Evolutionary conservation across 2,329 filamentous ascomycete species (phyloP), one percentile per base, ranked within the genome.

Genomic region (Lomentospora prolificans): DNA sequence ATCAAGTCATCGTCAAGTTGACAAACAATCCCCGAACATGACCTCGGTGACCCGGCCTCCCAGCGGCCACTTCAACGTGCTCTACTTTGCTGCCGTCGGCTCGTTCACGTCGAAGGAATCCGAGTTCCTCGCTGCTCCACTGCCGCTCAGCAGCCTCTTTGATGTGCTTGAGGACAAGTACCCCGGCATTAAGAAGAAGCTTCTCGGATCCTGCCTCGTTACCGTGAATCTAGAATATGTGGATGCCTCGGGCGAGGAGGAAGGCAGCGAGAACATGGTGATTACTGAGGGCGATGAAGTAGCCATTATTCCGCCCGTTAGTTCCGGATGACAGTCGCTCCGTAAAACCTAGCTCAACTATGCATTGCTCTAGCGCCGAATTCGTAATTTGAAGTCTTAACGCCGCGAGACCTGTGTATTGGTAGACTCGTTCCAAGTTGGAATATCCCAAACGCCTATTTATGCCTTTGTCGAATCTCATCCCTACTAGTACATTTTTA

Each of bases 251-350:
- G 70, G 70, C 30, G 69, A 69, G 17, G 68, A 67, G 10, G 69
- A 69, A 50, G 71, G 71, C 17, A 64, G 64, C 14, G 64, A 66
- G 7, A 71, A 72, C 14, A 61, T 75, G 25, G 66, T 81, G 56
- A 86, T 95, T 57, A 71, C 82, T 53, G 81, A 82, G 59, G 87
- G 85, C 27, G 89, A 95, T 65, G 90, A 95, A 72, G 88, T 95
- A 56, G 90, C 87, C 44, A 86, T 95, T 33, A 92, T 95, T 57
- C 89, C 90, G 31, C 89, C 90, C 8, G 90, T 95, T 61, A 95
- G 89, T 74, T 90, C 89, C 36, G 89, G 89, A 3, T 94, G 69
- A 77, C 19, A 2, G 4, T 10, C 24, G 10, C 19, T 48, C 22
- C 44, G 44, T 48, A 48, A 25, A 8, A n/a, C n/a, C n/a, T n/a